phyloP scores from a whole-genome alignment of 2,329 filamentous ascomycete genomes.

The Fusarium nodosum region DNA sequence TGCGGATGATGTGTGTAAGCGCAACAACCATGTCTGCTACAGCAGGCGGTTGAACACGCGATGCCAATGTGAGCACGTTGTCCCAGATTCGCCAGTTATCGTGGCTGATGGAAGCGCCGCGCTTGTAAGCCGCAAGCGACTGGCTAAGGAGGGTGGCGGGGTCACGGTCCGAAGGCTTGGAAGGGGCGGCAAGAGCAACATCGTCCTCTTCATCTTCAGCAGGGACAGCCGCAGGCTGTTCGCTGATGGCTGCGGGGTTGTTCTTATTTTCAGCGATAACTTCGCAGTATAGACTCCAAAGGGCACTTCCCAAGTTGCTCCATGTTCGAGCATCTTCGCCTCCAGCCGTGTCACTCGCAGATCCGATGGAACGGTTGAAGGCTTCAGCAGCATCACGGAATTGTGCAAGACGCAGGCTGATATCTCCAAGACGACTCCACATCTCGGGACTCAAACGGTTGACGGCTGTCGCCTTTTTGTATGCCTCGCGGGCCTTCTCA shows the following conservation, averaged over 20 bases:
- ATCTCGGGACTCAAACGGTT: conserved; percentile 86
- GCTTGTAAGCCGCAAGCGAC: conserved; percentile 86
- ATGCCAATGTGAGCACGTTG: conserved; percentile 90
- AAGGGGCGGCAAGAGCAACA: conserved; percentile 42
- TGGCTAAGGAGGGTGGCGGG: conserved; percentile 76
- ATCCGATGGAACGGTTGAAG: conserved; percentile 84
- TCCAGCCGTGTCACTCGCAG: conserved; percentile 71
- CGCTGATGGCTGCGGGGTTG: conserved; percentile 43
- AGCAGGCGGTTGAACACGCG: conserved; percentile 80
- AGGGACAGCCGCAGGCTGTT: conserved; percentile 37
- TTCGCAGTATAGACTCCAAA: conserved; percentile 77
- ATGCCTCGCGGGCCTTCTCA: conserved; percentile 79
- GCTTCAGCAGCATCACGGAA: conserved; percentile 86
- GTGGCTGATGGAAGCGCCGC: conserved; percentile 84
- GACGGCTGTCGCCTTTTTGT: conserved; percentile 79
- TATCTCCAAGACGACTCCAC: conserved; percentile 93
- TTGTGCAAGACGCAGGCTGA: conserved; percentile 80
- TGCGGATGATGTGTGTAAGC: conserved; percentile 79
- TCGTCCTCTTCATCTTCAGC: conserved; percentile 51
- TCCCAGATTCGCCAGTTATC: conserved; percentile 96
- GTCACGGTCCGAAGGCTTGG: conserved; percentile 55
- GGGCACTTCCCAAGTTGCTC: conserved; percentile 91
- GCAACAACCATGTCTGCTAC: conserved; percentile 82
- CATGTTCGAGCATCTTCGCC: conserved; percentile 92
- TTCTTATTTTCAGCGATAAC: conserved; percentile 57